These are phyloP conservation scores for Paraphoma chrysanthemicola DNA, from an alignment of 2,329 filamentous ascomycete species.

Conservation along the genomic window DNA sequence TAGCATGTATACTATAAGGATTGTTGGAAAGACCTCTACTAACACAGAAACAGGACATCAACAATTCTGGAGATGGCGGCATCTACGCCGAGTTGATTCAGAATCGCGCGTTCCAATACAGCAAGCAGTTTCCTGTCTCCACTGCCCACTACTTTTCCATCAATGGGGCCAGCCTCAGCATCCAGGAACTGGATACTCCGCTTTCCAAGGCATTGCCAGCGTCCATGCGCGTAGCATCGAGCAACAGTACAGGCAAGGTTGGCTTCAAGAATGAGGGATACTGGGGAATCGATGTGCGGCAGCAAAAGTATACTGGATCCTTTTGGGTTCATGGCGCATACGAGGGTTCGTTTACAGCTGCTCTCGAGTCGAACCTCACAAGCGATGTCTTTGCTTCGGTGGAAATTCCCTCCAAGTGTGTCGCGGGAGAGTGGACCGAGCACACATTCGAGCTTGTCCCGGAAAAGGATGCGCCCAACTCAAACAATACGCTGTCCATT, in stretches of 20 bases:
- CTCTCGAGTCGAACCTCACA: conserved; percentile 51
- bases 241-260: conserved; percentile 48
- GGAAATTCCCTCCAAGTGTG: conserved; percentile 36
- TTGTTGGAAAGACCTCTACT: neutral
- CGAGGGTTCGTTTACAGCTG: conserved; percentile 46
- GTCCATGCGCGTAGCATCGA: conserved; percentile 50
- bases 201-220: conserved; percentile 55
- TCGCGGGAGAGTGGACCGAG: conserved; percentile 48
- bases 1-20: too few species aligned
- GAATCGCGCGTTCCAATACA: conserved; percentile 73
- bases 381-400: conserved; percentile 50
- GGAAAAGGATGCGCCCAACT: conserved; percentile 49
- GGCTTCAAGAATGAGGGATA: conserved; percentile 60
- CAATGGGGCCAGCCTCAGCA: conserved; percentile 41
- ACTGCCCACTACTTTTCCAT: conserved; percentile 41
- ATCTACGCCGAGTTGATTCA: conserved; percentile 75
- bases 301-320: conserved; percentile 58
- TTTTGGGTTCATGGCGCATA: conserved; percentile 56
- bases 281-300: conserved; percentile 60
- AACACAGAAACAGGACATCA: conserved; percentile 52
- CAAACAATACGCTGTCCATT: conserved; percentile 60
- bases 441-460: conserved; percentile 49
- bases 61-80: conserved; percentile 74
- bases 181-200: conserved; percentile 50
- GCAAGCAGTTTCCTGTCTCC: conserved; percentile 28